These are phyloP conservation scores for Pholiota microspora DNA, from an alignment of 768 basidiomycete species.

Conservation along the genomic window DNA sequence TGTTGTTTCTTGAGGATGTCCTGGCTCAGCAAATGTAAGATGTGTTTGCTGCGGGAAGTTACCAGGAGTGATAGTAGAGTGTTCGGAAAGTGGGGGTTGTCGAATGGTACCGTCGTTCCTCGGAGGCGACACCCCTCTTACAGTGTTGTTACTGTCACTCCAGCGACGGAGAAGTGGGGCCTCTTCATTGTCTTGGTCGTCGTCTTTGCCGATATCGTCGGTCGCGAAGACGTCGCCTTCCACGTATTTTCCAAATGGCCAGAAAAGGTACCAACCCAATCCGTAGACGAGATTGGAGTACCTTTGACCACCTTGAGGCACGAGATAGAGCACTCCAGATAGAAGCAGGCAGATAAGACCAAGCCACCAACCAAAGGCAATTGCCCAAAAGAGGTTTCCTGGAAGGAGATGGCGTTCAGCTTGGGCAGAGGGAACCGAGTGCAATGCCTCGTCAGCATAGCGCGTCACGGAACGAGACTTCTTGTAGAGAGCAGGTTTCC, in stretches of 20 bases:
- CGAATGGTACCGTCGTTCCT: slow-evolving; percentile 20
- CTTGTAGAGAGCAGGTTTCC: slow-evolving; percentile 99
- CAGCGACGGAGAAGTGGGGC: slow-evolving; percentile 27
- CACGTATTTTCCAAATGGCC: slow-evolving; percentile 99
- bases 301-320: slow-evolving; percentile 79
- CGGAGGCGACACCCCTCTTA: slow-evolving; percentile 31
- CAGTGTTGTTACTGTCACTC: slow-evolving; percentile 35
- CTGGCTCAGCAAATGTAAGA: slow-evolving; percentile 42
- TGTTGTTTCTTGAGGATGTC: slow-evolving; percentile 43
- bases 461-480: slow-evolving; percentile 96
- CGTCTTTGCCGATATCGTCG: slow-evolving; percentile 35
- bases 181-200: slow-evolving; percentile 33
- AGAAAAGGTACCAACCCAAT: slow-evolving; percentile 92
- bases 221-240: slow-evolving; percentile 60
- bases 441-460: slow-evolving; percentile 92
- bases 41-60: slow-evolving; percentile 27
- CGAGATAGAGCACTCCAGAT: slow-evolving; percentile 63
- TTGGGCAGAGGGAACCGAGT: slow-evolving; percentile 88
- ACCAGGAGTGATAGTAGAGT: slow-evolving; percentile 43
- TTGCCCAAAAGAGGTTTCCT: slow-evolving; percentile 91
- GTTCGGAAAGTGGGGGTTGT: slow-evolving; percentile 38
- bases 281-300: slow-evolving; percentile 89
- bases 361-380: slow-evolving; percentile 94
- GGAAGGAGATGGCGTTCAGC: slow-evolving; percentile 91
- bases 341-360: slow-evolving; percentile 66